Base-by-base conservation (phyloP, 1,139 yeast genomes). In the Blastobotrys indianensis region DNA sequence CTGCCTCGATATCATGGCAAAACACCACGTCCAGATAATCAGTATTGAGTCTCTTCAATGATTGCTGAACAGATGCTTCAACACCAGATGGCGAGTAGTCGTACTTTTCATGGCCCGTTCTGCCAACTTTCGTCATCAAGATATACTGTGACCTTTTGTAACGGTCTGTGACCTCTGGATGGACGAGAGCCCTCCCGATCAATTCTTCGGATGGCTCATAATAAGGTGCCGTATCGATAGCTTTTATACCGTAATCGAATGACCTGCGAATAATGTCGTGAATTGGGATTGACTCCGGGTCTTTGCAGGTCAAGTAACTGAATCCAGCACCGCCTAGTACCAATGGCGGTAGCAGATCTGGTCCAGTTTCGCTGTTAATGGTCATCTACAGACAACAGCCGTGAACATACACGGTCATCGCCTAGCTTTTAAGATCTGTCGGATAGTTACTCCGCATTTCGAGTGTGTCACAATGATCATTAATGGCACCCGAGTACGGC, bases 151-250 rank as follows among this genome's bases (percentile, higher is more conserved):
- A 80, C 48, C 97, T 73, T 0, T 79, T 71, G 59, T 73, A 70
- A 38, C 74, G 73, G 2, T 57, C 56, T 4, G 59, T 55, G 34
- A 80, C 58, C 10, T 69, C 53, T 29, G 61, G 56, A 7, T 69
- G 52, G 16, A 59, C 56, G 51, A 90, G 67, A 0, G 90, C 92
- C 10, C 69, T 53, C 1, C 97, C 97, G 3, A 85, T 63, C 20
- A 88, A 60, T 30, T 67, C 73, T 59, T 90, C 97, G 4, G 95
- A 84, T 0, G 88, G 88, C 0, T 97, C 97, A 60, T 90, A 90
- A 64, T 86, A 88, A 2, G 97, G 95, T 0, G 95, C 84, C 0
- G 96, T 87, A 61, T 90, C 97, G 37, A 90, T 69, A 1, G 95
- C 94, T 44, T 75, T 75, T 50, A 86, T 70, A 0, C 96, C 96